These are phyloP conservation scores for Hypoxylon cercidicola DNA, from an alignment of 495 filamentous ascomycete genomes.

Conservation along the genomic window DNA sequence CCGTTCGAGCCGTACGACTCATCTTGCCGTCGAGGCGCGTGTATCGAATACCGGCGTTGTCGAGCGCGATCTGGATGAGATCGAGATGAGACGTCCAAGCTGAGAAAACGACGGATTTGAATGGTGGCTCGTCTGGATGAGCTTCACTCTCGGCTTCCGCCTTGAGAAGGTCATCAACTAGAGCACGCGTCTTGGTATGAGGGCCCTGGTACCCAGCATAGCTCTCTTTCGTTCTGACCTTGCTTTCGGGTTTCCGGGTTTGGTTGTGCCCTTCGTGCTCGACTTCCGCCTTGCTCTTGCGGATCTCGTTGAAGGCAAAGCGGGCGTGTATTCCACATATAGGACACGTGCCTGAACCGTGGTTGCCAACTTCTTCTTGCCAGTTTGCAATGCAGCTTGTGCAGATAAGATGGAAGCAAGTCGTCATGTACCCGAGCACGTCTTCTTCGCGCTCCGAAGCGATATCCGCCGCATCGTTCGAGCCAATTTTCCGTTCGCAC, in stretches of 20 bases:
- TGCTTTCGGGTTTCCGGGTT: slow-evolving; percentile 58
- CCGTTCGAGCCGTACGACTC: slow-evolving; percentile 73
- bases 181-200: slow-evolving; percentile 87
- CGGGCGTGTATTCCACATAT: slow-evolving; percentile 71
- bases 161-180: slow-evolving; percentile 72
- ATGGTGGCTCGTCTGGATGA: slow-evolving; percentile 69
- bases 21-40: slow-evolving; percentile 92
- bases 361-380: slow-evolving; percentile 50
- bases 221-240: slow-evolving; percentile 68
- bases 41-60: slow-evolving; percentile 71
- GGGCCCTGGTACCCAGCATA: slow-evolving; percentile 88
- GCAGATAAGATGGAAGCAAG: slow-evolving; percentile 87
- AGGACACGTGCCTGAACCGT: slow-evolving; percentile 62
- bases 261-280: slow-evolving; percentile 61
- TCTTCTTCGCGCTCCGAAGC: slow-evolving; percentile 69
- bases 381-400: slow-evolving; percentile 71
- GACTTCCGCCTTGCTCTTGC: slow-evolving; percentile 68
- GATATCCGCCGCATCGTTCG: slow-evolving; percentile 59
- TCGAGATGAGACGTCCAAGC: slow-evolving; percentile 95
- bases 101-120: slow-evolving; percentile 93
- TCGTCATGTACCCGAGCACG: slow-evolving; percentile 78
- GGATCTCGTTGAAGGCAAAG: slow-evolving; percentile 71
- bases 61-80: slow-evolving; percentile 86
- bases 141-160: slow-evolving; percentile 68
- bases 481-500: slow-evolving; percentile 72